phyloP scores from a whole-genome alignment of 805 yeast genomes.

The Saccharomycodes ludwigii region DNA sequence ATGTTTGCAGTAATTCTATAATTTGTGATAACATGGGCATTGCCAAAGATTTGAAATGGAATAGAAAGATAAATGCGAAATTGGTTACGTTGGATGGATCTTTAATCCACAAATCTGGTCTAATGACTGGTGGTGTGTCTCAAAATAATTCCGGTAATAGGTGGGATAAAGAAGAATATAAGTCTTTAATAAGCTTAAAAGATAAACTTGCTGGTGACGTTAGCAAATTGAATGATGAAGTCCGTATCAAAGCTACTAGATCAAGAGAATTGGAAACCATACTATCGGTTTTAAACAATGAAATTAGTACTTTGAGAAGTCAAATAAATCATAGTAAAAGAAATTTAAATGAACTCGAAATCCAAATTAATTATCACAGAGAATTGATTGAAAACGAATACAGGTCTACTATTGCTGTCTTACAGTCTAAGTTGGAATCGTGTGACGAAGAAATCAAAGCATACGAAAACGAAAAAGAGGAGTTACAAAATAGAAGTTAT shows the following conservation, averaged over 20 bases:
- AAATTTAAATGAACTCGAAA: conserved; percentile 29
- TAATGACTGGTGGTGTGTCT: conserved; percentile 83
- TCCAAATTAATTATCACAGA: conserved; percentile 41
- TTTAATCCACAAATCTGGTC: conserved; percentile 69
- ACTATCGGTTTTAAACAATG: conserved; percentile 35
- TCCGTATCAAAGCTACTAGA: conserved; percentile 16
- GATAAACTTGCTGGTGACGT: conserved; percentile 27
- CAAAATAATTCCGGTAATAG: conserved; percentile 32
- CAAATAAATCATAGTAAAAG: conserved; percentile 33
- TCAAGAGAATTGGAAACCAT: conserved; percentile 49
- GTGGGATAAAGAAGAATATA: conserved; percentile 67
- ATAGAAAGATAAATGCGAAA: conserved; percentile 41
- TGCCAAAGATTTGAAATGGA: conserved; percentile 70
- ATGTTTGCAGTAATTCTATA: conserved; percentile 67
- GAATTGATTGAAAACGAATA: conserved; percentile 20
- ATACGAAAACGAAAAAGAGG: conserved; percentile 19
- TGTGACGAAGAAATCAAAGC: conserved; percentile 16
- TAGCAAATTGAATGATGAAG: neutral
- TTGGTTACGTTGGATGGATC: conserved; percentile 78
- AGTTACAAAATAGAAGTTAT: conserved; percentile 35
- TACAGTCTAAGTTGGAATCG: conserved; percentile 14
- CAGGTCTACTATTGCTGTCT: conserved; percentile 14
- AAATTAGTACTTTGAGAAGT: conserved; percentile 32
- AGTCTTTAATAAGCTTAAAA: conserved; percentile 36
- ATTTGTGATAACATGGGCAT: conserved; percentile 58